A percentile compares a stretch with the other conserved stretches of the same genome.
Evolutionary conservation across 2,329 filamentous ascomycete genomes (phyloP).

Genomic region (Claviceps humidiphila): DNA sequence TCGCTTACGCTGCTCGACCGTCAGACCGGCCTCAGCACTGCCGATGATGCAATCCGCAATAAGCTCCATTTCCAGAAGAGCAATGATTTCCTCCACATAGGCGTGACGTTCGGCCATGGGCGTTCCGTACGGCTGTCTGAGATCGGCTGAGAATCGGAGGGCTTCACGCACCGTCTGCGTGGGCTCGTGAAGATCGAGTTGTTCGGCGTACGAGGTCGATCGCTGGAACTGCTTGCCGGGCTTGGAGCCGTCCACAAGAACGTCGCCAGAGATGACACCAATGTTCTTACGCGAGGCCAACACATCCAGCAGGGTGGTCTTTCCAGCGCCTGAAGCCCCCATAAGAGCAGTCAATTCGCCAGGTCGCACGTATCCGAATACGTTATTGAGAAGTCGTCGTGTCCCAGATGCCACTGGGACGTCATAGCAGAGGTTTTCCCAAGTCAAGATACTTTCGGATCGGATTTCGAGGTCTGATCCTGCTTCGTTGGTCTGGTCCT

Average conservation of each 20-base stretch:
- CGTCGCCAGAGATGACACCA: slow-evolving; percentile 43
- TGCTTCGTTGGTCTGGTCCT: slow-evolving; percentile 29
- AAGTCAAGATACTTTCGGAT: slow-evolving; percentile 62
- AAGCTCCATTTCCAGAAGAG: slow-evolving; percentile 43
- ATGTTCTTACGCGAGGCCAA: slow-evolving; percentile 50
- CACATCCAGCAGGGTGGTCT: slow-evolving; percentile 74
- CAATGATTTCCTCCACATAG: slow-evolving; percentile 49
- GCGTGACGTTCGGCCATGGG: slow-evolving; percentile 41
- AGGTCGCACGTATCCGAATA: slow-evolving; percentile 60
- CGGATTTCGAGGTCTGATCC: slow-evolving; percentile 40
- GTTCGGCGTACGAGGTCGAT: slow-evolving; percentile 49
- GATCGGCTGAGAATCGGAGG: slow-evolving; percentile 47
- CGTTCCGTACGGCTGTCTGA: slow-evolving; percentile 42
- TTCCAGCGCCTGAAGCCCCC: slow-evolving; percentile 76
- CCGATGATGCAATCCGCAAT: slow-evolving; percentile 48
- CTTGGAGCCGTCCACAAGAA: slow-evolving; percentile 42
- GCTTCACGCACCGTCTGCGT: slow-evolving; percentile 51
- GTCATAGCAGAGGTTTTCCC: slow-evolving; percentile 73
- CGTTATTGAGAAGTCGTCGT: slow-evolving; percentile 39
- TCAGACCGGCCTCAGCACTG: slow-evolving; percentile 53
- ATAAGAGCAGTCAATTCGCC: slow-evolving; percentile 69
- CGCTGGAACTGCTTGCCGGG: slow-evolving; percentile 48
- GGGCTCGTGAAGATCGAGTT: slow-evolving; percentile 48
- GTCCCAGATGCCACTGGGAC: slow-evolving; percentile 46
- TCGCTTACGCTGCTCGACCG: slow-evolving; percentile 53